These are phyloP conservation scores for Sphagnum fallax DNA, from an alignment of 228 moss, liverwort and hornwort genomes.

Conservation along the genomic window DNA sequence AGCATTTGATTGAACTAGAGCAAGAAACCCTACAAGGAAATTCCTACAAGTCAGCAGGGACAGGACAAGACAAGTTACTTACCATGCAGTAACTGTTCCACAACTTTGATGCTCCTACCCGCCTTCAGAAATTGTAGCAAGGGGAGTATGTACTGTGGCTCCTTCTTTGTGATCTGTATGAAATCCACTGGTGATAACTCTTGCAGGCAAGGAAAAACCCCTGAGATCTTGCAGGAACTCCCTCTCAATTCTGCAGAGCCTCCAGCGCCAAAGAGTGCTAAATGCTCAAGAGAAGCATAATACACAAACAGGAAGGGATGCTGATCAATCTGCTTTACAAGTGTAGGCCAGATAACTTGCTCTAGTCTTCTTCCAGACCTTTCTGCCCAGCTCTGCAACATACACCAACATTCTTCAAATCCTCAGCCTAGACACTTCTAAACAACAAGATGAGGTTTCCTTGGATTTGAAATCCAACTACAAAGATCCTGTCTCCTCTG, in stretches of 20 bases:
- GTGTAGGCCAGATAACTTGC: conserved; percentile 36
- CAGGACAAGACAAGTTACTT: conserved; percentile 1
- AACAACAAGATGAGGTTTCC: too few relatives aligned
- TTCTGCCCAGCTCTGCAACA: conserved; percentile 28
- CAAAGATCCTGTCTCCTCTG: background rate
- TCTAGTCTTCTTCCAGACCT: conserved; percentile 34
- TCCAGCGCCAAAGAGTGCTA: conserved; percentile 33
- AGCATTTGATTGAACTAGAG: background rate
- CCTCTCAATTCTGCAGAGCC: conserved; percentile 4
- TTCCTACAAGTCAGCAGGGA: background rate
- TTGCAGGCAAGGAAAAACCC: conserved; percentile 23
- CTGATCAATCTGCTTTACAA: conserved; percentile 21
- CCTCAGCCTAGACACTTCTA: too few relatives aligned
- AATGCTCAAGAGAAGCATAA: conserved; percentile 26
- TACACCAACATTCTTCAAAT: too few relatives aligned
- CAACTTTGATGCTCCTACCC: conserved; percentile 14
- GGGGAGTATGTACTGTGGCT: conserved; percentile 18
- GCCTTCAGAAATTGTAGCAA: conserved; percentile 21
- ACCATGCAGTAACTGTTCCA: conserved; percentile 24
- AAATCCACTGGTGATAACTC: conserved; percentile 22
- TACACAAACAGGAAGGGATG: conserved; percentile 30
- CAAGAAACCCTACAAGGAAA: background rate
- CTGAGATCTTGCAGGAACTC: conserved; percentile 4
- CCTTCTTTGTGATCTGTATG: conserved; percentile 21
- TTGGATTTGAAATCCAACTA: background rate